phyloP scores from a whole-genome alignment of 2,329 filamentous ascomycete genomes.

The Orbilia ellipsospora region DNA sequence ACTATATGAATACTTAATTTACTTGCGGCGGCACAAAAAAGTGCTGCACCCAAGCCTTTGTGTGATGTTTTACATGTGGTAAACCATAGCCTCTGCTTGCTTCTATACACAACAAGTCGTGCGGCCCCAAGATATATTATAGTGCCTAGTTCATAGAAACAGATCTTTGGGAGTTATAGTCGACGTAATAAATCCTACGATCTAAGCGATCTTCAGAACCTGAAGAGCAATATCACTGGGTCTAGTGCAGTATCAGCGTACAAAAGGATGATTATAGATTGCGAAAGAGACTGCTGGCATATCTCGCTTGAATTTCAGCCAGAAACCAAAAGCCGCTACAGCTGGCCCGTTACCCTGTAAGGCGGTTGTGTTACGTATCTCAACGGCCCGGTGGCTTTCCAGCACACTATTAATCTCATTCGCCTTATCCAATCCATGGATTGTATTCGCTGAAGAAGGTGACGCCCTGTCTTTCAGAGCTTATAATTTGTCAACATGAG shows the following conservation, averaged over 20 bases:
- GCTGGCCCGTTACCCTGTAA: slow-evolving; percentile 10
- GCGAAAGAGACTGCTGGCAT: slow-evolving; percentile 24
- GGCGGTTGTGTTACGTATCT: slow-evolving; percentile 25
- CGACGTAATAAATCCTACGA: not conserved
- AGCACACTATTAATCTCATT: slow-evolving; percentile 25
- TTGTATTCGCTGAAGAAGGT: slow-evolving; percentile 32
- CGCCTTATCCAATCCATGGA: slow-evolving; percentile 33
- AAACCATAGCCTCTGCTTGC: too few species aligned
- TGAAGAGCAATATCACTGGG: not conserved
- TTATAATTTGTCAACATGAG: slow-evolving; percentile 30
- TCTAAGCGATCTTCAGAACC: not conserved
- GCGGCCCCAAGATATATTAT: too few species aligned
- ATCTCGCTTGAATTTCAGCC: slow-evolving; percentile 6
- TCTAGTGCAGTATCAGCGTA: not conserved
- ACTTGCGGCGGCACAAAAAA: too few species aligned
- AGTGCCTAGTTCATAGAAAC: too few species aligned
- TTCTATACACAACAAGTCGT: too few species aligned
- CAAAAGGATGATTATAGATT: slow-evolving; percentile 33
- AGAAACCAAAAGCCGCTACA: slow-evolving; percentile 5
- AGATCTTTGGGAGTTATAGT: not conserved
- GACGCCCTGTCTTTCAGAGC: slow-evolving; percentile 6
- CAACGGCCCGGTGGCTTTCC: slow-evolving; percentile 15
- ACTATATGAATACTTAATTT: too few species aligned
- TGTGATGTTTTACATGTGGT: too few species aligned
- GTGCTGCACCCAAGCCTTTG: too few species aligned